These are phyloP conservation scores for Prasinococcaceae sp. DNA, from an alignment of 139 green algal species.

Conservation along the genomic window DNA sequence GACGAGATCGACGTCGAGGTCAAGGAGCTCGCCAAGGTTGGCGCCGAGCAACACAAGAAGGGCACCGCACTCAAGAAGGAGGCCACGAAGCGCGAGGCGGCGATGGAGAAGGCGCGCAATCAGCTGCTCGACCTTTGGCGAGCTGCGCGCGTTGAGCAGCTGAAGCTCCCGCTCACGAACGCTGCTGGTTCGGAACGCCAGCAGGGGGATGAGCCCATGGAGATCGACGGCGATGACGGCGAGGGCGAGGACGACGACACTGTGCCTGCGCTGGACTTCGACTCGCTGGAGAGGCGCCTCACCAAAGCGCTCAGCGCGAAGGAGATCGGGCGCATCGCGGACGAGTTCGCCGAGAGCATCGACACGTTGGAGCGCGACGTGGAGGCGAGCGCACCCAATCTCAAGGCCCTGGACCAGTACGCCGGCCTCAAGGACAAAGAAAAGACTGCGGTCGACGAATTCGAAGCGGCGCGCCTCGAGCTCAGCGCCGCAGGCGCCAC, in stretches of 20 bases:
- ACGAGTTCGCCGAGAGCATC: conserved; percentile 10
- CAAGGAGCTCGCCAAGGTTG: conserved; percentile 24
- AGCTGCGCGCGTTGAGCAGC: neutral
- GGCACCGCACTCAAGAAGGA: conserved; percentile 6
- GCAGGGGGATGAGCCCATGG: conserved; percentile 3
- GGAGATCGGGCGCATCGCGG: neutral
- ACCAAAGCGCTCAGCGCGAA: neutral
- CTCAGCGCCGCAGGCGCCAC: neutral
- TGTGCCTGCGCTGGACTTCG: neutral
- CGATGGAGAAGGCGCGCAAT: neutral
- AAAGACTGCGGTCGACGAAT: conserved; percentile 42
- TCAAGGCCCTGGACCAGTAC: conserved; percentile 90
- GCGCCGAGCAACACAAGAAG: conserved; percentile 7
- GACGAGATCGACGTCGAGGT: conserved; percentile 16
- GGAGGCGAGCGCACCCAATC: conserved; percentile 51
- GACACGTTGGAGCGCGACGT: conserved; percentile 6
- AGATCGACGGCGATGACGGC: conserved; percentile 8
- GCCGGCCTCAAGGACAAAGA: conserved; percentile 62
- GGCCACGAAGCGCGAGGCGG: neutral
- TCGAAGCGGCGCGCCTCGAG: conserved; percentile 56
- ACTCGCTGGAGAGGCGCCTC: neutral
- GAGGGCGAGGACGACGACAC: neutral
- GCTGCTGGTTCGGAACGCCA: neutral
- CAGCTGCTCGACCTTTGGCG: neutral
- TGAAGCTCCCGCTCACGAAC: neutral